phyloP scores from a whole-genome alignment of 179 eudicot genomes.

The Pouteria campechiana region DNA sequence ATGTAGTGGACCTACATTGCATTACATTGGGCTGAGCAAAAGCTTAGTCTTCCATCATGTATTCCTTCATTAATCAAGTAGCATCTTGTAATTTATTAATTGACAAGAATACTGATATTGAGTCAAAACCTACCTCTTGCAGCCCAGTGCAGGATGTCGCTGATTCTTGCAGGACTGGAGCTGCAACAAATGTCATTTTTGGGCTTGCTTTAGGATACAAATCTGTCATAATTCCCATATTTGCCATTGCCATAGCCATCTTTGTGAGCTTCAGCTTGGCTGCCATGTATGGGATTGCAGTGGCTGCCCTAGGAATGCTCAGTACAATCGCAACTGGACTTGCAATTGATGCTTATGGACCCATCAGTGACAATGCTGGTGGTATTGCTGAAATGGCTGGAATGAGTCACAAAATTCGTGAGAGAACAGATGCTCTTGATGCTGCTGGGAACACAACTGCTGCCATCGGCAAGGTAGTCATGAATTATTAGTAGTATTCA shows the following conservation, averaged over 20 bases:
- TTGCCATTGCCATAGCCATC: slow-evolving; percentile 33
- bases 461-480: slow-evolving; percentile 53
- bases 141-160: slow-evolving; percentile 52
- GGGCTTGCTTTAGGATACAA: slow-evolving; percentile 44
- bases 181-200: slow-evolving; percentile 44
- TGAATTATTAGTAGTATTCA: too few relatives aligned
- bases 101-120: too few relatives aligned
- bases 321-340: slow-evolving; percentile 47
- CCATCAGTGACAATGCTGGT: slow-evolving; percentile 48
- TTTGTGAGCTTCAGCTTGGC: slow-evolving; percentile 42
- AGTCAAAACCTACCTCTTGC: too few relatives aligned
- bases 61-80: too few relatives aligned
- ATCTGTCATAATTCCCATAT: slow-evolving; percentile 42
- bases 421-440: slow-evolving; percentile 46
- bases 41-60: too few relatives aligned
- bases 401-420: slow-evolving; percentile 40
- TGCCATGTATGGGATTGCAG: slow-evolving; percentile 47
- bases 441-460: slow-evolving; percentile 54
- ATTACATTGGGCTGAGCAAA: too few relatives aligned
- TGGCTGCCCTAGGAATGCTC: slow-evolving; percentile 45
- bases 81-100: too few relatives aligned
- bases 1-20: too few relatives aligned
- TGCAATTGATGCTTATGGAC: slow-evolving; percentile 51
- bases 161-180: slow-evolving; percentile 49
- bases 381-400: slow-evolving; percentile 56